A percentile compares a stretch with the other conserved stretches of the same genome.
Conservation (phyloP, 768 basidiomycete genomes). For the Mycena pura region DNA sequence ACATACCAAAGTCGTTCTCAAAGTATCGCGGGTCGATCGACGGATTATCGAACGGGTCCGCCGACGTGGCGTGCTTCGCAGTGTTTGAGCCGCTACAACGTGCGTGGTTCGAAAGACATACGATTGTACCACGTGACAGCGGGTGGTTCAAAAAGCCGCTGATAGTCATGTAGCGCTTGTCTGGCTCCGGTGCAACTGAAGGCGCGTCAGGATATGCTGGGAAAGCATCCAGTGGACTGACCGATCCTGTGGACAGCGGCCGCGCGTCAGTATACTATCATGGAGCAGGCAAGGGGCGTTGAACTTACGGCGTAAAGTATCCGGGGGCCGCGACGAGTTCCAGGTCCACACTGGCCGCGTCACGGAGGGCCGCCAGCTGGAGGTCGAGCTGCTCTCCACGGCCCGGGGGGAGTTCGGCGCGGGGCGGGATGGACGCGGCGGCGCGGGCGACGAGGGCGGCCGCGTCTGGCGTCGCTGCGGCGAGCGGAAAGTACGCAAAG, state of each 20-base stretch:
- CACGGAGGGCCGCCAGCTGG: slow-evolving; percentile 38
- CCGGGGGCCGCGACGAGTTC: slow-evolving; percentile 35
- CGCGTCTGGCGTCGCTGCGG: slow-evolving; percentile 23
- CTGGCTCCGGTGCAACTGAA: slow-evolving; percentile 43
- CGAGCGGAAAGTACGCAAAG: slow-evolving; percentile 38
- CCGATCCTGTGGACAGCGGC: background rate
- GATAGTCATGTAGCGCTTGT: slow-evolving; percentile 51
- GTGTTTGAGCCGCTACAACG: background rate
- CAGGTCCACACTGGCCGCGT: slow-evolving; percentile 33
- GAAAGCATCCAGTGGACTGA: too few relatives aligned
- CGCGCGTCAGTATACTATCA: background rate
- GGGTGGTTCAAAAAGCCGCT: slow-evolving; percentile 47
- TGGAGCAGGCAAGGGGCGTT: slow-evolving; percentile 21
- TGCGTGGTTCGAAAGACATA: slow-evolving; percentile 29
- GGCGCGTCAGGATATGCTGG: too few relatives aligned
- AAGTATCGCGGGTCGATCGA: slow-evolving; percentile 15
- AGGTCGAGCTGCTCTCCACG: slow-evolving; percentile 48
- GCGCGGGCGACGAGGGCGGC: background rate
- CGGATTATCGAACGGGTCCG: slow-evolving; percentile 6
- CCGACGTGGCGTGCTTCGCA: slow-evolving; percentile 12
- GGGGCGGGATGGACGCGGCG: slow-evolving; percentile 16
- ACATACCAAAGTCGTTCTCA: slow-evolving; percentile 16
- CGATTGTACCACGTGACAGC: slow-evolving; percentile 57
- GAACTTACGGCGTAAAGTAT: slow-evolving; percentile 20
- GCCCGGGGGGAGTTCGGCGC: slow-evolving; percentile 36